Percentiles rank a stretch among this genome's conserved stretches.
phyloP scores from a whole-genome alignment of 164 flowering plant species.

The Liriodendron chinense region DNA sequence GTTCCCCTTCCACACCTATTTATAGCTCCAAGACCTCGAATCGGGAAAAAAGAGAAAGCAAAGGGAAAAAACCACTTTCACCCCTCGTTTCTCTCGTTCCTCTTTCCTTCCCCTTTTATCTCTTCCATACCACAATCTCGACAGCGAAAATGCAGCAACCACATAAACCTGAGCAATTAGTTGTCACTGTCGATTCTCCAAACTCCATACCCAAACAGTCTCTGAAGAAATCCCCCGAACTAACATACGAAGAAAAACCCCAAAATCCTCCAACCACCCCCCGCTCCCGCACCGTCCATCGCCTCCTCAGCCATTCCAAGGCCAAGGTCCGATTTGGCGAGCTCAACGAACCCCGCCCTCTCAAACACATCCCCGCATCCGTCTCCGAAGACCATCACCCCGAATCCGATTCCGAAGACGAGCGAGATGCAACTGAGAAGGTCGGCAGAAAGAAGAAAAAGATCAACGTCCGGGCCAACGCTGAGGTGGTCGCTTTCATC shows the following conservation, averaged over 20 bases:
- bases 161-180: not conserved
- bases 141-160: not conserved
- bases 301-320: constrained; percentile 2
- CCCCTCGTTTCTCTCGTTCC: too few species aligned
- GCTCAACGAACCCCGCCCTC: not conserved
- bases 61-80: too few species aligned
- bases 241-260: not conserved
- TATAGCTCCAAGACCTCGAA: too few species aligned
- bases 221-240: not conserved
- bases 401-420: not conserved
- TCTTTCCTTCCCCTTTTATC: not conserved
- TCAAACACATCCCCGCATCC: not conserved
- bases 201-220: not conserved
- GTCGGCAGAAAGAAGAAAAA: constrained; percentile 12
- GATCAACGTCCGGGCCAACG: constrained; percentile 11
- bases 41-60: too few species aligned
- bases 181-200: not conserved
- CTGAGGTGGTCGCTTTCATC: constrained; percentile 28
- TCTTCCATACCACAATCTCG: not conserved
- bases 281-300: constrained; percentile 20
- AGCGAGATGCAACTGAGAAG: not conserved
- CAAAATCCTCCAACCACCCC: not conserved
- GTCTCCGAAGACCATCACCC: not conserved
- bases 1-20: too few species aligned
- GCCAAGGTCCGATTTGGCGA: not conserved